phyloP scores from a whole-genome alignment of 2,329 filamentous ascomycete genomes.

The Zymoseptoria tritici region DNA sequence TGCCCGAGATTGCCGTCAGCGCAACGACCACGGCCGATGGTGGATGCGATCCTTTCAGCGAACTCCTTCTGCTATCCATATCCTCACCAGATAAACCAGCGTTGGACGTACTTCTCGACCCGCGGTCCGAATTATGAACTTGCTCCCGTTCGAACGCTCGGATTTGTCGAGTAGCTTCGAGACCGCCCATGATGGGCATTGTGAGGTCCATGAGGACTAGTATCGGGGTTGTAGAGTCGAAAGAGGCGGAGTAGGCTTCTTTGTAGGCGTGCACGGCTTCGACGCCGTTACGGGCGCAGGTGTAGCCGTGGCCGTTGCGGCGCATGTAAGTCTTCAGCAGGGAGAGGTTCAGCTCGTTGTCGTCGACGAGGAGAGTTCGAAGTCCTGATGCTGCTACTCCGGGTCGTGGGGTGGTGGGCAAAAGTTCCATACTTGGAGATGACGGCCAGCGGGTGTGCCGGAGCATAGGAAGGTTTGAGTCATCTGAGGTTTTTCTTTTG shows the following conservation, averaged over 20 bases:
- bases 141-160: constrained; percentile 9
- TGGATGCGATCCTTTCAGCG: neutral
- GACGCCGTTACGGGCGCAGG: constrained; percentile 40
- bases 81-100: neutral
- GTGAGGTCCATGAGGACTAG: constrained; percentile 33
- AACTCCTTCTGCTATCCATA: neutral
- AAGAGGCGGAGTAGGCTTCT: neutral
- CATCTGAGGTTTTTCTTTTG: neutral
- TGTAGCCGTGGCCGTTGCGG: constrained; percentile 30
- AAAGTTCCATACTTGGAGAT: neutral
- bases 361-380: constrained; percentile 23
- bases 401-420: neutral
- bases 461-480: neutral
- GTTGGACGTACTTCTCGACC: neutral
- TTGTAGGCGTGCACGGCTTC: constrained; percentile 41
- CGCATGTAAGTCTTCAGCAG: constrained; percentile 20
- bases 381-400: neutral
- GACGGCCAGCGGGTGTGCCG: neutral
- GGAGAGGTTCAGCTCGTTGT: constrained; percentile 25
- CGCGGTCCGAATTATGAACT: neutral
- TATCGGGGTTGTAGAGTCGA: constrained; percentile 32
- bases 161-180: constrained; percentile 21
- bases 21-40: constrained; percentile 14
- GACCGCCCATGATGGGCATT: constrained; percentile 22
- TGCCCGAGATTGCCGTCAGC: constrained; percentile 17